Conservation (phyloP, 345 rosid genomes). For the Corchorus capsularis region DNA sequence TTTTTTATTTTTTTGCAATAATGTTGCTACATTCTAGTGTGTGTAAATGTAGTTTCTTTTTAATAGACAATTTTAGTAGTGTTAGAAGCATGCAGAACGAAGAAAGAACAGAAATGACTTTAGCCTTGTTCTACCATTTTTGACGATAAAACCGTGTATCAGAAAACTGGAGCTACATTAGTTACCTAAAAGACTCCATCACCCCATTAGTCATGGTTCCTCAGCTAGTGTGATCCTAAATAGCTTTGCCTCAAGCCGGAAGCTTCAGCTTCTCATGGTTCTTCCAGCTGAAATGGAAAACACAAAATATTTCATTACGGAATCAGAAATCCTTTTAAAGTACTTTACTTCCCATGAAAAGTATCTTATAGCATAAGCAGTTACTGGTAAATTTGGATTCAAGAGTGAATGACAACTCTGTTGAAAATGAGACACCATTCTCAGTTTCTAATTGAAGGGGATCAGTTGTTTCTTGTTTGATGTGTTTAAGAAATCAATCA, state of each 20-base stretch:
- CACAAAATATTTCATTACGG: background rate
- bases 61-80: background rate
- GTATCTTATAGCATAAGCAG: background rate
- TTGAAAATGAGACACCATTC: background rate
- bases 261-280: constrained; percentile 43
- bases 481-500: background rate
- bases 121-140: background rate
- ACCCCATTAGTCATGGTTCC: background rate
- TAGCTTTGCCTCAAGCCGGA: constrained; percentile 31
- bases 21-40: background rate
- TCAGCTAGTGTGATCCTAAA: background rate
- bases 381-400: background rate
- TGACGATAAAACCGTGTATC: background rate
- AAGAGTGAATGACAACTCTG: background rate
- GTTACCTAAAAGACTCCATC: background rate
- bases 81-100: background rate
- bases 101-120: background rate
- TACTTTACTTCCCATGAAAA: background rate
- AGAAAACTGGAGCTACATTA: no score
- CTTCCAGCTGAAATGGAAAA: constrained; percentile 39
- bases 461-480: background rate
- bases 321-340: background rate
- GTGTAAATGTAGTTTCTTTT: background rate
- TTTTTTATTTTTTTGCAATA: no score
- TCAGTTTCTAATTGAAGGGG: background rate